Percentiles rank a stretch among this genome's conserved stretches.
Evolutionary conservation across 192 early-diverging fungal genomes (phyloP).

Genomic region (Umbelopsis vinacea): DNA sequence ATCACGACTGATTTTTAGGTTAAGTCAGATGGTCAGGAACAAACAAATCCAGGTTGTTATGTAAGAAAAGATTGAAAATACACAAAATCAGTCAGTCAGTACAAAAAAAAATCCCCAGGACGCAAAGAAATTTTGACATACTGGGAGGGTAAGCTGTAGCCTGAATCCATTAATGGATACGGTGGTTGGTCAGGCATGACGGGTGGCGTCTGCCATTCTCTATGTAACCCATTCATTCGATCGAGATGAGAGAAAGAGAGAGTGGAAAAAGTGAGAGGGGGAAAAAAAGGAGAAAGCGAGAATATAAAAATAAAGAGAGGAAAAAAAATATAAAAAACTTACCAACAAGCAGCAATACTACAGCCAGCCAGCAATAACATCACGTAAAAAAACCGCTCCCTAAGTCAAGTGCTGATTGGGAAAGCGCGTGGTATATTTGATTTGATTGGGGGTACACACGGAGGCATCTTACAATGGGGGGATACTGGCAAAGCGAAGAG

Average conservation of each 20-base stretch:
- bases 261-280: constrained; percentile 5
- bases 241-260: constrained; percentile 18
- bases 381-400: neutral
- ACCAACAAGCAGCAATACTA: neutral
- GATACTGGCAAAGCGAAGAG: too few relatives aligned
- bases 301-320: constrained; percentile 6
- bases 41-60: constrained; percentile 8
- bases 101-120: too few relatives aligned
- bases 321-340: constrained; percentile 15
- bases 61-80: neutral
- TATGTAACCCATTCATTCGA: constrained; percentile 23
- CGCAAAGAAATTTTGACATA: constrained; percentile 13
- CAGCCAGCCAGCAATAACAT: neutral
- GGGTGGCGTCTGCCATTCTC: constrained; percentile 16
- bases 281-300: constrained; percentile 24
- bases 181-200: constrained; percentile 18
- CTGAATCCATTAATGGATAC: constrained; percentile 17
- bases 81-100: too few relatives aligned
- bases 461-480: too few relatives aligned
- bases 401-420: constrained; percentile 26
- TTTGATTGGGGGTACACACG: neutral
- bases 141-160: constrained; percentile 13
- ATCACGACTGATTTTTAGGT: constrained; percentile 16
- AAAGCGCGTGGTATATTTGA: neutral
- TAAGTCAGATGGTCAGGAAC: constrained; percentile 17